Evolutionary conservation across 2,329 filamentous ascomycete species (phyloP), one percentile per base, ranked within the genome.

Genomic region (Penicillium sp.): DNA sequence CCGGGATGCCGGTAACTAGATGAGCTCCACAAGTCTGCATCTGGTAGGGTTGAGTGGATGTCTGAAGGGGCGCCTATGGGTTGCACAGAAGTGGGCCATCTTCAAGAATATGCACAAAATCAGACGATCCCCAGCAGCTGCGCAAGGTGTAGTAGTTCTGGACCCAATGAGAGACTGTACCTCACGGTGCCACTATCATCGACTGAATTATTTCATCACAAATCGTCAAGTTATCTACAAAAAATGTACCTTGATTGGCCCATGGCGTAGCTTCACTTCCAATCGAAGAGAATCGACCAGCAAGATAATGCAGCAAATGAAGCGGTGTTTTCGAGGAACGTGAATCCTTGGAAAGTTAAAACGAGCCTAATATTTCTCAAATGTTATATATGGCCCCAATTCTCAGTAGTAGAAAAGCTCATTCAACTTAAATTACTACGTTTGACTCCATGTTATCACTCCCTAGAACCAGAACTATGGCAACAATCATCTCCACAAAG

Each of bases 401-500:
- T 13, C 34, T 37, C 18, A 23, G 9, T 2, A 7, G 11, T 11
- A 37, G 33, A 13, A 1, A 7, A 14, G 8, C 7, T 18, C 16
- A 19, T 19, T 5, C 3, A 37, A 37, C 1, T 11, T 5, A 2
- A 37, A 37, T 16, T 13, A 21, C 11, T 11, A 21, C 18, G 19
- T 26, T 5, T 2, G 11, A 1, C 3, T 42, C 10, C 13, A 42
- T 26, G 39, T 10, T 24, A 14, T 26, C 39, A n/a, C n/a, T n/a
- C 21, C 13, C 23, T 11, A 42, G 23, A 26, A 10, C 23, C 21
- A 16, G 39, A 16, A 44, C 16, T 11, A 51, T 51, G 48, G 36
- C 48, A 28, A 39, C 48, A 16, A 19, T 45, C 19, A 7, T 51
- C 31, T 46, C 48, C 14, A 28, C 40, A 37, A 39, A 26, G 31